These are phyloP conservation scores for Fusarium pseudoanthophilum DNA, from an alignment of 2,329 filamentous ascomycete genomes.

Conservation along the genomic window DNA sequence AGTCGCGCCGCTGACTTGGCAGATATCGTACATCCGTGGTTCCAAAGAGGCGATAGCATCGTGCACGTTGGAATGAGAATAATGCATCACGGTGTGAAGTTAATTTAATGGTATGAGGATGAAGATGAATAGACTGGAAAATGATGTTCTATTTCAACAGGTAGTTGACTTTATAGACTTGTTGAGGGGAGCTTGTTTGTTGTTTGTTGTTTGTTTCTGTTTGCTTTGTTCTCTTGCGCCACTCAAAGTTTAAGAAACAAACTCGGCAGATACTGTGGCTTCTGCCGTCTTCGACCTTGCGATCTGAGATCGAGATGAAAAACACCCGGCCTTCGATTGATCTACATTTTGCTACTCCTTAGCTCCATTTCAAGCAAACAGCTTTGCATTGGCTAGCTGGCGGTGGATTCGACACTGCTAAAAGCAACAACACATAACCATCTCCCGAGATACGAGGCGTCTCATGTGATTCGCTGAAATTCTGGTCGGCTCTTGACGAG, in stretches of 20 bases:
- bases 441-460: not conserved
- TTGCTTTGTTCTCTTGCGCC: not conserved
- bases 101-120: too few relatives aligned
- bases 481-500: too few relatives aligned
- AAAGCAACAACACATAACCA: not conserved
- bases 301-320: not conserved
- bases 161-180: accelerated
- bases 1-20: not conserved
- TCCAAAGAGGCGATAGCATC: accelerated
- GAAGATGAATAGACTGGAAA: too few relatives aligned
- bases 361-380: too few relatives aligned
- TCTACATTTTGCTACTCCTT: too few relatives aligned
- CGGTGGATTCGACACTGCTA: too few relatives aligned
- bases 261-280: accelerated
- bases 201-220: not conserved
- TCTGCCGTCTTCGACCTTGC: not conserved
- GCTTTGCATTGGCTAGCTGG: too few relatives aligned
- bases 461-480: not conserved
- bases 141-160: too few relatives aligned
- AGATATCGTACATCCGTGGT: not conserved
- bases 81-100: accelerated
- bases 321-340: not conserved
- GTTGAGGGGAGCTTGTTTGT: not conserved
- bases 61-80: accelerated
- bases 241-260: not conserved